Base-by-base conservation (phyloP, 202 grass and related monocot species). In the Panicum virgatum region DNA sequence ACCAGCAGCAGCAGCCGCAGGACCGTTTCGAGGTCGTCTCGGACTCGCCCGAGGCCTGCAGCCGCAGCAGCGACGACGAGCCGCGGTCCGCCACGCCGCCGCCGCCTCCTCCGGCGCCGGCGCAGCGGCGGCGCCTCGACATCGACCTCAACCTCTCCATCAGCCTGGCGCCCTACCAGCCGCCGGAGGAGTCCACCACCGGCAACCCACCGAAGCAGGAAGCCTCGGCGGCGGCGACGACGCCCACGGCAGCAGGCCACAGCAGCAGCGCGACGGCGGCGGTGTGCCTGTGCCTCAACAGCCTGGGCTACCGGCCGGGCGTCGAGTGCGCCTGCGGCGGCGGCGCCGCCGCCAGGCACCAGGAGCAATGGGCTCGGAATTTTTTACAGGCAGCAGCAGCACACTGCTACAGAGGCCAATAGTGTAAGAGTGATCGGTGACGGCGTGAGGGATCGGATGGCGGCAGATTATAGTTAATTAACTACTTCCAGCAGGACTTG, bases 71-170 rank as follows among this genome's bases (percentile, higher is more conserved):
- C 88, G 88, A 84, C 73, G 88, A 87, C 67, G 81, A 88, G 57
- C 79, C 61, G 7, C 50, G 60, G 25, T 83, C 88, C 7, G 5
- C 67, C 79, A 83, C 88, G 5, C 63, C 75, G 20, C 38, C 61
- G 7, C 37, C 47, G 14, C 45, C 77, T 6, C 52, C 57, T 0
- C 18, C n/a, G 12, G 62, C 77, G 53, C 22, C 26, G 13, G 40
- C 19, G 14, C 56, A 2, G 36, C 80, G 54, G 27, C 87, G 92
- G 44, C 80, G 86, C 68, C 81, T 89, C 50, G 84, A 87, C 86
- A 94, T 97, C 88, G 88, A 94, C 78, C 92, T 97, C 57, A 90
- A 93, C 81, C 92, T 97, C n/a, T 97, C 92, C 66, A 97, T 97
- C 85, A 97, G 95, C 80, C 81, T 93, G 0, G 67, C 60, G 43